phyloP scores from a whole-genome alignment of 2,329 filamentous ascomycete species.

The Colletotrichum endophyticum region DNA sequence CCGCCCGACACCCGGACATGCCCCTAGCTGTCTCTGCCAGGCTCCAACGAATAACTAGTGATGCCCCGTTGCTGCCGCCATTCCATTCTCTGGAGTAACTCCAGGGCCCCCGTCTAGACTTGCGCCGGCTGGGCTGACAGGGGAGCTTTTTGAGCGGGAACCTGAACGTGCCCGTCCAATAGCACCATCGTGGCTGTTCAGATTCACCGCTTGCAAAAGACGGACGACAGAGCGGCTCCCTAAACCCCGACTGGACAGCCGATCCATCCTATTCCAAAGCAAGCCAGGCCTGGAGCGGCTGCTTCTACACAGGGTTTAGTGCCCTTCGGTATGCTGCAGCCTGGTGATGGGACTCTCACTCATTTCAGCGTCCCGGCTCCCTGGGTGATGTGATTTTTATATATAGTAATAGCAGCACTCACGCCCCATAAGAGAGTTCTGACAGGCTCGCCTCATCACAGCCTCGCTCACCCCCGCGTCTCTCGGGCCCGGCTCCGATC shows the following conservation, averaged over 20 bases:
- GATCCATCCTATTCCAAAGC: neutral
- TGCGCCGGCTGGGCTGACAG: slow-evolving; percentile 1
- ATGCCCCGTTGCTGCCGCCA: neutral
- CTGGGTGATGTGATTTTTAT: slow-evolving; percentile 14
- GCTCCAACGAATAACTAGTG: slow-evolving; percentile 2
- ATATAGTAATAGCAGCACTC: slow-evolving; percentile 14
- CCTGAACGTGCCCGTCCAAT: neutral
- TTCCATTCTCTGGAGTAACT: neutral
- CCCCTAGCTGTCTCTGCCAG: neutral
- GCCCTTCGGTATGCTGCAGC: slow-evolving; percentile 11
- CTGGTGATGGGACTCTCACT: neutral
- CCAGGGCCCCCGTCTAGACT: neutral
- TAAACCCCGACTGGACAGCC: neutral
- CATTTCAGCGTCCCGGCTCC: neutral
- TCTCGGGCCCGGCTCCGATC: slow-evolving; percentile 6
- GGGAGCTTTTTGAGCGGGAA: neutral
- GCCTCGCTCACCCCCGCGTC: slow-evolving; percentile 15
- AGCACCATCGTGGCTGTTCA: slow-evolving; percentile 10
- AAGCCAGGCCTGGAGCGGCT: neutral
- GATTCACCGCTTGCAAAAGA: slow-evolving; percentile 13
- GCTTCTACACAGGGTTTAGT: neutral
- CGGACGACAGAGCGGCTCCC: neutral
- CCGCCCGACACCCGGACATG: neutral
- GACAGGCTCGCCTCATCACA: slow-evolving; percentile 12
- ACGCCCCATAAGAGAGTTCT: neutral